These are phyloP conservation scores for Ceriops tagal DNA, from an alignment of 345 rosid species.

Conservation along the genomic window DNA sequence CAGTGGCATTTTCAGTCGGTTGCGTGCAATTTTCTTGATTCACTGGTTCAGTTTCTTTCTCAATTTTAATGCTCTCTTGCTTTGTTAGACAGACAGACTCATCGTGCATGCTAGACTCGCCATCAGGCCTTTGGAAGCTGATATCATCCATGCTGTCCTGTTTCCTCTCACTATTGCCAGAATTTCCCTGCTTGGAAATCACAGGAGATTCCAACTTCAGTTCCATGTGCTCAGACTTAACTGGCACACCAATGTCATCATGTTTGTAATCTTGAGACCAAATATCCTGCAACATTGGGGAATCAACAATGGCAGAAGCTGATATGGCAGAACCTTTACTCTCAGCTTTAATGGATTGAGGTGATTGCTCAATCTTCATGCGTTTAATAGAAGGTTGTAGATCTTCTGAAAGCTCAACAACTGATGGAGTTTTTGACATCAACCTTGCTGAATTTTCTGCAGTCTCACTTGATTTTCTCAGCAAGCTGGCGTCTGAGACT, in stretches of 20 bases:
- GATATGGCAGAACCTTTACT: slow-evolving; percentile 45
- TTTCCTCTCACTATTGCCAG: slow-evolving; percentile 40
- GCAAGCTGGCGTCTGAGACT: slow-evolving; percentile 36
- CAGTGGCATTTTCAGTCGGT: slow-evolving; percentile 42
- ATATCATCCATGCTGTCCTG: slow-evolving; percentile 47
- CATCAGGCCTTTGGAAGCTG: slow-evolving; percentile 40
- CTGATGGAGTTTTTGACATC: slow-evolving; percentile 38
- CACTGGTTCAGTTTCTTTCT: slow-evolving; percentile 47
- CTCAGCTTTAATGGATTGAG: slow-evolving; percentile 41
- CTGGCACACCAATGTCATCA: slow-evolving; percentile 34
- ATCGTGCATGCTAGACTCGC: slow-evolving; percentile 36
- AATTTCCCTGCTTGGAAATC: slow-evolving; percentile 48
- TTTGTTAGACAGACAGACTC: slow-evolving; percentile 34
- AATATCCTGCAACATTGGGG: slow-evolving; percentile 39
- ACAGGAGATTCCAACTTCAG: slow-evolving; percentile 51
- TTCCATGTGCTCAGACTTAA: slow-evolving; percentile 54
- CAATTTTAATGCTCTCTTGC: slow-evolving; percentile 45
- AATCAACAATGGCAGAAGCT: slow-evolving; percentile 33
- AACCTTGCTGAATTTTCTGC: slow-evolving; percentile 40
- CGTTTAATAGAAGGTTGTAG: slow-evolving; percentile 73
- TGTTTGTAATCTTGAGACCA: slow-evolving; percentile 46
- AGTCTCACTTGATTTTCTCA: slow-evolving; percentile 45
- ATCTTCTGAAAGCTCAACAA: slow-evolving; percentile 48
- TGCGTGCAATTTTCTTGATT: slow-evolving; percentile 56
- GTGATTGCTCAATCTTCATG: slow-evolving; percentile 66